These are phyloP conservation scores for Cryptococcus deneoformans DNA, from an alignment of 1,284 basidiomycete species.

Conservation along the genomic window DNA sequence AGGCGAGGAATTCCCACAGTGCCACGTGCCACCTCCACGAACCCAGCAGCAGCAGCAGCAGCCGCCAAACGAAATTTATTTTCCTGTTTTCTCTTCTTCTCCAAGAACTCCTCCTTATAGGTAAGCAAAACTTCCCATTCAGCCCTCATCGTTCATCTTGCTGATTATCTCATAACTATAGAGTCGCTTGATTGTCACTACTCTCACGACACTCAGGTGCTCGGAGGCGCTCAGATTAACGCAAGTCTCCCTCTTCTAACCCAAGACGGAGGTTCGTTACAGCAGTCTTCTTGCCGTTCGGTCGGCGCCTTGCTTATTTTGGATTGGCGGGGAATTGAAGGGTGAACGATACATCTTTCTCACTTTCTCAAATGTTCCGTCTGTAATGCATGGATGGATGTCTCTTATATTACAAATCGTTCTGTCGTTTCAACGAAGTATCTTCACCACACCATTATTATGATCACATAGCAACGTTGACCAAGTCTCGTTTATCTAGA, in stretches of 20 bases:
- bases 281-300: slow-evolving; percentile 1
- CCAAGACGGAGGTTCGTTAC: slow-evolving; percentile 1
- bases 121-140: background rate
- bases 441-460: too few species aligned
- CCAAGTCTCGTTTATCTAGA: too few species aligned
- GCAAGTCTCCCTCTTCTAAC: slow-evolving; percentile 6
- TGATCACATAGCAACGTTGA: too few species aligned
- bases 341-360: slow-evolving; percentile 4
- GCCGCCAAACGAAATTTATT: background rate
- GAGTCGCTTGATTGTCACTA: slow-evolving; percentile 8
- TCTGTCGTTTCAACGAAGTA: too few species aligned
- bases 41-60: too few species aligned
- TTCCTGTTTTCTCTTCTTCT: background rate
- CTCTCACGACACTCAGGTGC: slow-evolving; percentile 7
- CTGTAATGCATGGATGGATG: too few species aligned
- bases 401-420: too few species aligned
- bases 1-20: background rate
- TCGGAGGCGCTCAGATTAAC: slow-evolving; percentile 7
- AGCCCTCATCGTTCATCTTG: background rate
- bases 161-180: background rate
- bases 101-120: slow-evolving; percentile 8
- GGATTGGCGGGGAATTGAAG: background rate
- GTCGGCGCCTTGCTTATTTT: background rate
- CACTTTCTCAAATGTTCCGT: too few species aligned
- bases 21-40: background rate